These are phyloP conservation scores for Phragmites australis DNA, from an alignment of 176 grass and related monocot genomes.

Conservation along the genomic window DNA sequence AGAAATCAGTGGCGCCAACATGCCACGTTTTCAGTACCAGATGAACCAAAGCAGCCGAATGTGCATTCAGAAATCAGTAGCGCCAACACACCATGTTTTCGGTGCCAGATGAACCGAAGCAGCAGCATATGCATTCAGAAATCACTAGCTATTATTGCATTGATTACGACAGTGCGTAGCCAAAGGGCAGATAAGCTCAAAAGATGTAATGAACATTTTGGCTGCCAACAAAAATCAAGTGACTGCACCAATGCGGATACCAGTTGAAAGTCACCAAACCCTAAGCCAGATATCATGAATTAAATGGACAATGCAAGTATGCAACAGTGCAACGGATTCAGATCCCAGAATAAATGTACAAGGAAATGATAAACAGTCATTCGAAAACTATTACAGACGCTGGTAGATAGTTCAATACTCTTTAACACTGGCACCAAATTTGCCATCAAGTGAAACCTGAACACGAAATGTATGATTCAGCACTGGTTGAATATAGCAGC, in stretches of 20 bases:
- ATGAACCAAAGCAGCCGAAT: constrained; percentile 33
- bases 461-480: constrained; percentile 34
- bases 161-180: not conserved
- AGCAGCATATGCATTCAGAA: not conserved
- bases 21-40: constrained; percentile 30
- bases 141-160: not conserved
- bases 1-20: constrained; percentile 18
- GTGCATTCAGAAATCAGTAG: constrained; percentile 18
- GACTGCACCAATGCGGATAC: not conserved
- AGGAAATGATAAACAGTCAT: not conserved
- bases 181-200: not conserved
- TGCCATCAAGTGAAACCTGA: constrained; percentile 19
- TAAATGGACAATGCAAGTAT: constrained; percentile 18
- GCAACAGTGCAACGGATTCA: not conserved
- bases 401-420: constrained; percentile 9
- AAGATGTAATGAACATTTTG: too few relatives aligned
- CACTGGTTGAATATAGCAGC: constrained; percentile 43
- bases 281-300: not conserved
- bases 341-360: constrained; percentile 33
- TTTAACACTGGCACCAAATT: constrained; percentile 16
- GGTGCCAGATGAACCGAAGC: constrained; percentile 9
- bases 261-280: not conserved
- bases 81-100: constrained; percentile 34
- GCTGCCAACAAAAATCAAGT: too few relatives aligned
- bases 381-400: constrained; percentile 16